phyloP scores from a whole-genome alignment of 805 yeast genomes.

The Saccharomyces eubayanus region DNA sequence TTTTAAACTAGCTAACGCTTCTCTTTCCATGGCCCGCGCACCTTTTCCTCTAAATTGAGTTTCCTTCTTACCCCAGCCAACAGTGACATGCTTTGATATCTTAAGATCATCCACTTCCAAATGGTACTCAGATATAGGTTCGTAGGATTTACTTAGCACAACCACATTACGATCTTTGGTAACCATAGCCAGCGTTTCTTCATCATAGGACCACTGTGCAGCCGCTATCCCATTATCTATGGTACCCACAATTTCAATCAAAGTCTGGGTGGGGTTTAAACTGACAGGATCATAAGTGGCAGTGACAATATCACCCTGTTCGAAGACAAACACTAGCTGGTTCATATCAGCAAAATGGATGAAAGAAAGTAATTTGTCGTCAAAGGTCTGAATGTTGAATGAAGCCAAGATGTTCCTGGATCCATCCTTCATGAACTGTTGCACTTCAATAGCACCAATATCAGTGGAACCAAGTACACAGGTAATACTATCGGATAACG shows the following conservation, averaged over 20 bases:
- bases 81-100: conserved; percentile 77
- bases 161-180: conserved; percentile 55
- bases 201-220: conserved; percentile 86
- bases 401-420: conserved; percentile 49
- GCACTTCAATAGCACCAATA: conserved; percentile 59
- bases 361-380: conserved; percentile 44
- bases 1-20: conserved; percentile 38
- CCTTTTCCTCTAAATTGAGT: conserved; percentile 96
- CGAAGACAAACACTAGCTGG: conserved; percentile 57
- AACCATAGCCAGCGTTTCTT: conserved; percentile 68
- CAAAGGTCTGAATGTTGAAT: conserved; percentile 40
- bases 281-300: conserved; percentile 49
- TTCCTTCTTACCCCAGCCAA: conserved; percentile 97
- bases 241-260: conserved; percentile 70
- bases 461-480: conserved; percentile 52
- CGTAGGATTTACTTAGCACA: conserved; percentile 66
- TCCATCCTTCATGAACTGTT: conserved; percentile 63
- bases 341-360: conserved; percentile 62
- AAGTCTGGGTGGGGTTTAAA: conserved; percentile 42
- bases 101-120: conserved; percentile 55
- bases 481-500: conserved; percentile 64
- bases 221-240: conserved; percentile 67
- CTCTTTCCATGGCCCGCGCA: conserved; percentile 69
- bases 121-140: conserved; percentile 61
- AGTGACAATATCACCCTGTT: conserved; percentile 65